Base-by-base conservation (phyloP, 768 basidiomycete species). In the Termitomyces sp. region DNA sequence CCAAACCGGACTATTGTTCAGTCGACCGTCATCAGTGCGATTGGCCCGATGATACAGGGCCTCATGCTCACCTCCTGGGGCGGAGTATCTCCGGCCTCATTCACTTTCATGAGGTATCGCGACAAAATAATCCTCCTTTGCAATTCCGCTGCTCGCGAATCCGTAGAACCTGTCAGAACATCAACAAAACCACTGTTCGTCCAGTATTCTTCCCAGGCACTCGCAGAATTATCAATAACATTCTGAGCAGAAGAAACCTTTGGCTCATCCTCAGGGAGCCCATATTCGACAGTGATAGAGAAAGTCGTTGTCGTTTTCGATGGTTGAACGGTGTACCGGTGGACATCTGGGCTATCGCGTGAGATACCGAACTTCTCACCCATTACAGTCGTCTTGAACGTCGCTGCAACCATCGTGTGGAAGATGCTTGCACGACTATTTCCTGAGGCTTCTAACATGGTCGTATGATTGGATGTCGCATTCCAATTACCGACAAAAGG, bases 401-500 rank as follows among this genome's bases (percentile, higher is more conserved):
- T 76, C 4, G 77, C 70, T 15, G 70, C 62, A 6, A 72, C 79
- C 52, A 81, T 65, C 0, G 71, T 75, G 60, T 86, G 84, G 4
- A 69, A 61, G 49, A 85, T 78, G 58, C 74, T 68, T 3, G 82
- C 80, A 2, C 60, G 63, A 50, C 71, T 65, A 11, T 63, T 66
- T 3, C 45, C 59, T 11, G 43, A 66, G 60, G 56, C 65, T 14
- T 63, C 54, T 40, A 83, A 70, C 0, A 67, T 64, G 4, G 84
- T 84, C 2, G 79, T 81, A 62, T 86, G 85, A 50, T 78, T 81
- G 14, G 73, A 67, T 0, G 80, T 77, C 47, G 72, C 74, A 61
- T 81, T 78, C 72, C 72, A 85, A n/a, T 69, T 69, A 2, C 85
- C 85, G 0, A 86, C 85, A 64, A 84, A 85, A 1, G 85, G 85